phyloP scores from a whole-genome alignment of 495 filamentous ascomycete species.

The Neurospora sublineolata region DNA sequence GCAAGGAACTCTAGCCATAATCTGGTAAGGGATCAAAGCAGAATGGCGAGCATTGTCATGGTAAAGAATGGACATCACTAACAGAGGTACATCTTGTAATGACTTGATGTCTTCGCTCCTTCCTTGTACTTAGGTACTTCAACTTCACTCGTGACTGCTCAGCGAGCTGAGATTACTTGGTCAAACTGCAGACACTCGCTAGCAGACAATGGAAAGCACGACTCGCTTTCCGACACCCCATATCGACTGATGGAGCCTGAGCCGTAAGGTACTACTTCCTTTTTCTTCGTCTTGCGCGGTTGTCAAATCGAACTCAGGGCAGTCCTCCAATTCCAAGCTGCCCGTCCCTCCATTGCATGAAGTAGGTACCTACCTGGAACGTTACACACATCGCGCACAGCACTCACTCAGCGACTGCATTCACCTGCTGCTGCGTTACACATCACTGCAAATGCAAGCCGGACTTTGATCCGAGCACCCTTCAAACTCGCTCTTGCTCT shows the following conservation, averaged over 20 bases:
- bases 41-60: background rate
- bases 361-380: background rate
- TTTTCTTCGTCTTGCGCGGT: no score
- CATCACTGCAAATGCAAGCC: background rate
- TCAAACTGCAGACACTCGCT: no score
- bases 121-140: background rate
- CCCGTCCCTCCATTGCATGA: background rate
- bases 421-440: no score
- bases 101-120: background rate
- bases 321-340: background rate
- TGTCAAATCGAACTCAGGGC: no score
- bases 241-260: no score
- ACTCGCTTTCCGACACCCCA: no score
- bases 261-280: no score
- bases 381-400: background rate
- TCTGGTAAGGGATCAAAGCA: background rate
- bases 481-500: background rate
- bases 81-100: background rate
- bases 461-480: background rate
- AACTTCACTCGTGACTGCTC: background rate
- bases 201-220: no score
- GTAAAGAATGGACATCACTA: background rate
- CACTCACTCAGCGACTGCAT: background rate
- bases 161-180: no score
- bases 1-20: no score